These are phyloP conservation scores for Apostasia shenzhenica DNA, from an alignment of 106 monocot genomes.

Conservation along the genomic window DNA sequence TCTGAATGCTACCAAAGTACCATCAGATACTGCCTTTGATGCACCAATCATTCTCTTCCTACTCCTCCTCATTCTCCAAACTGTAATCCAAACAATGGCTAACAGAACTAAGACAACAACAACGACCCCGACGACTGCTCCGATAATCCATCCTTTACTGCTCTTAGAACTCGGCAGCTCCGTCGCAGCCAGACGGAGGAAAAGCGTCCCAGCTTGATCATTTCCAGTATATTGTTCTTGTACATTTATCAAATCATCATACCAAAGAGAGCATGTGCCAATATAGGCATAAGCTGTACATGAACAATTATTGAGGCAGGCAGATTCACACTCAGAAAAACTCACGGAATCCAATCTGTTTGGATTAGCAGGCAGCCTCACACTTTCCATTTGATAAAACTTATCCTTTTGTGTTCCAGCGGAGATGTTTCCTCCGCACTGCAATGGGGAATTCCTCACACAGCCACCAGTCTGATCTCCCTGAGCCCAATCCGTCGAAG, in stretches of 20 bases:
- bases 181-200: constrained; percentile 4
- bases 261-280: constrained; percentile 2
- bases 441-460: background rate
- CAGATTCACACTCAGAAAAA: background rate
- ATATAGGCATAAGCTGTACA: constrained; percentile 5
- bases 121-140: background rate
- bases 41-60: background rate
- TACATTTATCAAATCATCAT: constrained; percentile 2
- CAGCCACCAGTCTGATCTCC: too few species aligned
- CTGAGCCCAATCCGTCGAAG: background rate
- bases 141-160: background rate
- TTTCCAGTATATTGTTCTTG: background rate
- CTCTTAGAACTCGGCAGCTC: constrained; percentile 1
- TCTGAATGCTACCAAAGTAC: constrained; percentile 2
- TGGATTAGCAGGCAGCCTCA: constrained; percentile 3
- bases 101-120: background rate
- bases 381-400: background rate
- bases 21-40: background rate
- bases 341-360: background rate
- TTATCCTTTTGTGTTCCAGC: background rate
- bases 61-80: background rate
- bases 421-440: constrained; percentile 1
- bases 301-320: constrained; percentile 2
- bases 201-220: background rate
- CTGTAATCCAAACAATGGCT: background rate